Conservation (phyloP, 257 asterid species). For the Ophiorrhiza pumila region DNA sequence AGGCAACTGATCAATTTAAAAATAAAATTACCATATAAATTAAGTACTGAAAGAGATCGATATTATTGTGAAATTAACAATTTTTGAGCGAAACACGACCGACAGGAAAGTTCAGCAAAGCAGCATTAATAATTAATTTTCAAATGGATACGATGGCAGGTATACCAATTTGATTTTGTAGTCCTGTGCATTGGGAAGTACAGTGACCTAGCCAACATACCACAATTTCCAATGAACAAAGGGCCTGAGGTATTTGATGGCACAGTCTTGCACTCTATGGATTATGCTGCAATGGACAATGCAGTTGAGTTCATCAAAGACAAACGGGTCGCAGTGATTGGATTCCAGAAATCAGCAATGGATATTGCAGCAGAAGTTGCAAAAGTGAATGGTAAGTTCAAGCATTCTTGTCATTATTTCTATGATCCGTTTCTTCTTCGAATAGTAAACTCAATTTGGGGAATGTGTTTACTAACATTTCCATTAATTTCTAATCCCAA, state of each 20-base stretch:
- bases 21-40: neutral
- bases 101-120: too few relatives aligned
- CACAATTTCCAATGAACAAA: slow-evolving; percentile 28
- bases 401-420: neutral
- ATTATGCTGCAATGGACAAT: slow-evolving; percentile 52
- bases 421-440: neutral
- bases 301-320: slow-evolving; percentile 35
- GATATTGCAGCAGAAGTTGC: slow-evolving; percentile 57
- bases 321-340: slow-evolving; percentile 58
- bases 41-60: too few relatives aligned
- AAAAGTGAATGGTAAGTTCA: slow-evolving; percentile 35
- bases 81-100: neutral
- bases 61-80: too few relatives aligned
- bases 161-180: slow-evolving; percentile 51
- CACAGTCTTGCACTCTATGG: slow-evolving; percentile 54
- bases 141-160: slow-evolving; percentile 24
- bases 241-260: slow-evolving; percentile 42
- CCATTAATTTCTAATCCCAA: neutral
- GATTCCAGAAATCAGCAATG: slow-evolving; percentile 63
- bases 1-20: neutral
- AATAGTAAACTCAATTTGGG: too few relatives aligned
- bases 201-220: slow-evolving; percentile 51
- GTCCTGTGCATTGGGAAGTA: slow-evolving; percentile 56
- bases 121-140: neutral
- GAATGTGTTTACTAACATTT: too few relatives aligned